Evolutionary conservation across 225 moss, liverwort and hornwort species (phyloP), one percentile per base, ranked within the genome.

Genomic region (Sphagnum tenellum): DNA sequence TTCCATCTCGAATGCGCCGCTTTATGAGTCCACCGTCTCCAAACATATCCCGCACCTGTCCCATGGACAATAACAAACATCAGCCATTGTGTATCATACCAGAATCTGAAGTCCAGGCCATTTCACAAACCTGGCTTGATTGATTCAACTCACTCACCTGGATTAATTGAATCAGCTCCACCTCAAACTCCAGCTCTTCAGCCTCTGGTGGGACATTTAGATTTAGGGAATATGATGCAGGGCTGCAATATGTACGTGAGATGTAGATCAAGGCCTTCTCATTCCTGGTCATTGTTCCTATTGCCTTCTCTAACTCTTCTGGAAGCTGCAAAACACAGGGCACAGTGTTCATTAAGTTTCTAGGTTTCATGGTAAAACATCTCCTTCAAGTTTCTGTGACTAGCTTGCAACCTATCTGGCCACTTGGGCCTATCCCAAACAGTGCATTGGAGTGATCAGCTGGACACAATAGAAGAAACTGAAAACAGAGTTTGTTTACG

Each of bases 21-120:
- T 98, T 98, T 3, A 90, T 84, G 55, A 93, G 65, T 64, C 82
- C 69, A 65, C 89, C 90, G 71, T 98, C 84, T 68, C 98, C 98
- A 74, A 89, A 85, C 89, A 98, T 89, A 74, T 98, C 93, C 58
- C 98, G 87, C 46, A 98, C 90, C 93, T 98, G 63, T 70, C 61
- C 49, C 49, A 67, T 49, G 69, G 45, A 60, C 66, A 75, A 12
- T 55, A 71, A 29, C 29, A 29, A 29, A 29, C 29, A 29, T 29
- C 29, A 29, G 29, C 29, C 29, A 29, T 29, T 29, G 29, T 29
- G 29, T 29, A 29, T 29, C 29, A 0, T 29, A 29, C 29, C 29
- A 29, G 29, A 29, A 29, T 29, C 29, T 29, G 29, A 66, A 60
- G 50, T 60, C 8, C 59, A 48, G 9, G 64, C 44, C 64, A 52